Percentiles rank a stretch among this genome's conserved stretches.
Conservation (phyloP, 1,284 basidiomycete species). For the Sporisorium graminicola region DNA sequence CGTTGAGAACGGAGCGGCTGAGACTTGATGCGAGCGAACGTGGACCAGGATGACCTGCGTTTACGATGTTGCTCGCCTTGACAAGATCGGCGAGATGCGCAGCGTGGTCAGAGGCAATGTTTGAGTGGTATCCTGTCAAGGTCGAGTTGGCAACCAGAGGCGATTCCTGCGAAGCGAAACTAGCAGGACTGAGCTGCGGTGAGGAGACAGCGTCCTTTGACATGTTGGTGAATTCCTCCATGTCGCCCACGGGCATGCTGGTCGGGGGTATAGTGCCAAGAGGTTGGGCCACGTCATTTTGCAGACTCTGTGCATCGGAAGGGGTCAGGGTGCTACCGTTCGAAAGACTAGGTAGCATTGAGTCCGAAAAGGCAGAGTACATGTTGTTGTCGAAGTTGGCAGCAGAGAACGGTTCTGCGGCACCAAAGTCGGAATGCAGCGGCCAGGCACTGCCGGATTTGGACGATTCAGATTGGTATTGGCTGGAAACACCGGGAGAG, state of each 20-base stretch:
- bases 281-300: conserved; percentile 26
- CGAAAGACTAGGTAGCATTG: conserved; percentile 22
- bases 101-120: conserved; percentile 42
- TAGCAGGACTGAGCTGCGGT: conserved; percentile 34
- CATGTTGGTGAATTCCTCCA: conserved; percentile 18
- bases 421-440: conserved; percentile 7
- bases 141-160: conserved; percentile 30
- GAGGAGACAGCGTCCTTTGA: conserved; percentile 13
- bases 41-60: conserved; percentile 38
- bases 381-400: conserved; percentile 10
- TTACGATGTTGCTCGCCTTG: conserved; percentile 35
- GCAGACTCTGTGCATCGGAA: conserved; percentile 26
- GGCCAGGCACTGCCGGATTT: conserved; percentile 17
- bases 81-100: conserved; percentile 41
- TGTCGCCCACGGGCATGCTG: conserved; percentile 21
- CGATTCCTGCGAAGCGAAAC: conserved; percentile 27
- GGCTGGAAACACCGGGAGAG: conserved; percentile 23
- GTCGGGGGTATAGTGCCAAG: conserved; percentile 21
- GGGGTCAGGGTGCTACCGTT: conserved; percentile 14
- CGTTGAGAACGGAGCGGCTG: conserved; percentile 43
- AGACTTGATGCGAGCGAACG: conserved; percentile 44
- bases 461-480: conserved; percentile 5
- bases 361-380: conserved; percentile 7
- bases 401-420: neutral
- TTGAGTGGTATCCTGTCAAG: conserved; percentile 42